Percentiles rank a stretch among this genome's conserved stretches.
These are phyloP conservation scores for Pholiota molesta DNA, from an alignment of 768 basidiomycete species.

Conservation along the genomic window DNA sequence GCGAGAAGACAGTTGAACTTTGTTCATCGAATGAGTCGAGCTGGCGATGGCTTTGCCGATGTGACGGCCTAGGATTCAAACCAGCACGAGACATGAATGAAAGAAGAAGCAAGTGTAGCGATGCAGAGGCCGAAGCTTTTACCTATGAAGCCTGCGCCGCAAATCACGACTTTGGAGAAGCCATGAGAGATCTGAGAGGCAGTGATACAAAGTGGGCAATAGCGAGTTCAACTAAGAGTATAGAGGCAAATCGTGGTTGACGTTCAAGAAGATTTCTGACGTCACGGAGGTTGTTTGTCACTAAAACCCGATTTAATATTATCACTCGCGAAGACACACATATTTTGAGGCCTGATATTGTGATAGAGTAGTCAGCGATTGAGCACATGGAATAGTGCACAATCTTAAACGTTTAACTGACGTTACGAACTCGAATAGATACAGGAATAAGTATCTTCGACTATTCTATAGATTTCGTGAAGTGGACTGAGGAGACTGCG, in stretches of 20 bases:
- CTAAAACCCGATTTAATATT: no score
- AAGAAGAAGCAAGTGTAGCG: not conserved
- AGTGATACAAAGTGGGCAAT: not conserved
- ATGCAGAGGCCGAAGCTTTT: not conserved
- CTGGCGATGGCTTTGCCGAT: slow-evolving; percentile 57
- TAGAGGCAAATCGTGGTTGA: not conserved
- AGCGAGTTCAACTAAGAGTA: not conserved
- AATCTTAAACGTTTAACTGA: no score
- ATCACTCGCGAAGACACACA: no score
- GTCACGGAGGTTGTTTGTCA: no score
- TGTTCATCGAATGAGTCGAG: slow-evolving; percentile 15
- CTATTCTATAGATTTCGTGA: no score
- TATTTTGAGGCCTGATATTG: not conserved
- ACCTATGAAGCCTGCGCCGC: slow-evolving; percentile 69
- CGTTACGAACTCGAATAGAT: not conserved
- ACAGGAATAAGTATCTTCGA: not conserved
- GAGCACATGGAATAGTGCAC: no score
- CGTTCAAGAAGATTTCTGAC: not conserved
- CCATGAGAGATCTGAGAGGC: not conserved
- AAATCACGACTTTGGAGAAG: slow-evolving; percentile 46
- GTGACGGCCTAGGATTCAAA: slow-evolving; percentile 50
- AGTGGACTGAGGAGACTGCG: no score
- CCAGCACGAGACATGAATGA: not conserved
- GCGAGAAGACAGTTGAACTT: slow-evolving; percentile 63
- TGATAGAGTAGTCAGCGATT: no score